Conservation (phyloP, 306 rosid species). For the Cucumis hystrix region DNA sequence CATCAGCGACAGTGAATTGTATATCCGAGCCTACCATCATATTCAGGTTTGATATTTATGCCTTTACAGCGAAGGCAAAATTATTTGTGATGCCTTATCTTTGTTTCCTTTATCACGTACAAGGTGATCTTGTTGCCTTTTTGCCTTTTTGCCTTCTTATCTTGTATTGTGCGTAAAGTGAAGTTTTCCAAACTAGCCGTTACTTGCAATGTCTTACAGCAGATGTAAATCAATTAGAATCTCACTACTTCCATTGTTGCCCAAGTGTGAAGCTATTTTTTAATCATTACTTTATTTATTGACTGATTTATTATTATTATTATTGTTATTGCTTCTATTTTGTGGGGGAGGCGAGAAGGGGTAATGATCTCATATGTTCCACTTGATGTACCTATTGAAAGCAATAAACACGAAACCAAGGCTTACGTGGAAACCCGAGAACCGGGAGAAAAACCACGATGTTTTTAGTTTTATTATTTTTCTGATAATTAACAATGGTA, state of each 20-base stretch:
- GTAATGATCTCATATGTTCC: background rate
- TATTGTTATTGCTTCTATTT: background rate
- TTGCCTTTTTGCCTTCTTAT: background rate
- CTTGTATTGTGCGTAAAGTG: background rate
- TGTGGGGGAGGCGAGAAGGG: background rate
- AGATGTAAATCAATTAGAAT: background rate
- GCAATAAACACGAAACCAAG: no score
- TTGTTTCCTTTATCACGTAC: background rate
- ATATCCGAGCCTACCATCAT: constrained; percentile 54
- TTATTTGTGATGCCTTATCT: background rate
- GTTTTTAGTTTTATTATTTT: no score
- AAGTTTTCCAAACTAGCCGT: background rate
- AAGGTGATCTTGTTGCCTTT: background rate
- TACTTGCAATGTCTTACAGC: background rate
- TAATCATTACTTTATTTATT: background rate
- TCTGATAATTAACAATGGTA: no score
- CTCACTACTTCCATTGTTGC: background rate
- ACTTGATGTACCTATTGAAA: background rate
- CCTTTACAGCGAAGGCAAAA: background rate
- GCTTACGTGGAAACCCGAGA: no score
- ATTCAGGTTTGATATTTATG: constrained; percentile 38
- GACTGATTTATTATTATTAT: no score
- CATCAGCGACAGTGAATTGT: constrained; percentile 30
- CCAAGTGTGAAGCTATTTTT: background rate
- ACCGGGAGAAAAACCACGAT: no score